phyloP scores from a whole-genome alignment of 2,329 filamentous ascomycete genomes.

The Pseudocercospora fuligena region DNA sequence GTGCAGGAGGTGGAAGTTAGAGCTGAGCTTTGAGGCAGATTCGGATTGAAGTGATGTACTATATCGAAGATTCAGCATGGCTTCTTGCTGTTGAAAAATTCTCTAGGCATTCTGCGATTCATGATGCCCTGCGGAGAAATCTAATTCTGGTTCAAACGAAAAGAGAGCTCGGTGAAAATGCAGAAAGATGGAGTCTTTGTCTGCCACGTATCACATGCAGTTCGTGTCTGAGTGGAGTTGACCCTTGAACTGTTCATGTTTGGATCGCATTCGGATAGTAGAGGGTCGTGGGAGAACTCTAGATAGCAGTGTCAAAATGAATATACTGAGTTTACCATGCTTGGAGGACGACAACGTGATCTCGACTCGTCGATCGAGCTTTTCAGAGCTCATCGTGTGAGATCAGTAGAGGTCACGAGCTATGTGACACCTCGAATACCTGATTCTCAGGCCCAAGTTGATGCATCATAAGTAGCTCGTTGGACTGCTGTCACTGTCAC shows the following conservation, averaged over 20 bases:
- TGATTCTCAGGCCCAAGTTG: background rate
- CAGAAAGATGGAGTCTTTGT: background rate
- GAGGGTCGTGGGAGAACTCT: background rate
- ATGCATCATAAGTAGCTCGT: background rate
- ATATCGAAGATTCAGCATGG: too few species aligned
- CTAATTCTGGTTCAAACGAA: too few species aligned
- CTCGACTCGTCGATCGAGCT: constrained; percentile 1
- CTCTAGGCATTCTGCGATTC: too few species aligned
- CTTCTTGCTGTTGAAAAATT: too few species aligned
- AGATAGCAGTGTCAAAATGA: background rate
- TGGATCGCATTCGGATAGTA: background rate
- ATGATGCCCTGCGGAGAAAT: too few species aligned
- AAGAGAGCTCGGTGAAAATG: too few species aligned
- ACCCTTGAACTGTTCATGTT: background rate
- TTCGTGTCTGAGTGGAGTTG: background rate
- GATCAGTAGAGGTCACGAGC: background rate
- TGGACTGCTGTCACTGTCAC: background rate
- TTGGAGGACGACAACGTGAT: background rate
- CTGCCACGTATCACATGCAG: background rate
- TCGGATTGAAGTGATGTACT: too few species aligned
- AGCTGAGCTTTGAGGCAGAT: constrained; percentile 12
- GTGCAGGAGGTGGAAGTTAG: constrained; percentile 1
- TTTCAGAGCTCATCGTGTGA: background rate
- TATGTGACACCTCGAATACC: background rate
- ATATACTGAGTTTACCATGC: background rate